phyloP scores from a whole-genome alignment of 208 protist species.

The Wallacemonas collosoma region DNA sequence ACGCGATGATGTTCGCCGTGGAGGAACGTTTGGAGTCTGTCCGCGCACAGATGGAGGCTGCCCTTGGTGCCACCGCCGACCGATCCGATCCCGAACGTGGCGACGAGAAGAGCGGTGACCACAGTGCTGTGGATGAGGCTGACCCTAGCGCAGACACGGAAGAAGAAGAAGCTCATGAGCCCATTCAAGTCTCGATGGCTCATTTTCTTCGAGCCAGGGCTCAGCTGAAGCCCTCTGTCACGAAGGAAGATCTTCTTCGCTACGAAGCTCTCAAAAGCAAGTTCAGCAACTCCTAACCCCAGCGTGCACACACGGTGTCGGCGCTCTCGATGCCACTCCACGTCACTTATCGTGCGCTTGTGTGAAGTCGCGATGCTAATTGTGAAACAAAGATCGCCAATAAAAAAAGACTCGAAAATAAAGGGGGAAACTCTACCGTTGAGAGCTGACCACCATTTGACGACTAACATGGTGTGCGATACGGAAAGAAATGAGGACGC shows the following conservation, averaged over 20 bases:
- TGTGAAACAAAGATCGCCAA: too few species aligned
- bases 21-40: constrained; percentile 68
- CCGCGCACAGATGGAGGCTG: constrained; percentile 16
- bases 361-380: too few species aligned
- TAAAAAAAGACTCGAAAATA: too few species aligned
- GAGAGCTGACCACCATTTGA: too few species aligned
- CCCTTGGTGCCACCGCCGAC: not conserved
- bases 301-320: too few species aligned
- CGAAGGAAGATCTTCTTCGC: constrained; percentile 59
- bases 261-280: constrained; percentile 78
- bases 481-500: too few species aligned
- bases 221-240: constrained; percentile 86
- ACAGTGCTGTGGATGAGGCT: constrained; percentile 17
- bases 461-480: too few species aligned
- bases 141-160: constrained; percentile 14
- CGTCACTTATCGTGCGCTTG: too few species aligned
- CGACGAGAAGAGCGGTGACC: not conserved
- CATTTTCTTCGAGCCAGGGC: constrained; percentile 78
- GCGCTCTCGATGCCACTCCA: too few species aligned
- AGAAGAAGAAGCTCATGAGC: not conserved
- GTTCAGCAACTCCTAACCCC: constrained; percentile 36
- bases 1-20: constrained; percentile 96
- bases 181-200: constrained; percentile 63
- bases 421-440: too few species aligned
- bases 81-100: not conserved